Conservation (phyloP, 805 yeast species). For the Metschnikowia kunwiensis region DNA sequence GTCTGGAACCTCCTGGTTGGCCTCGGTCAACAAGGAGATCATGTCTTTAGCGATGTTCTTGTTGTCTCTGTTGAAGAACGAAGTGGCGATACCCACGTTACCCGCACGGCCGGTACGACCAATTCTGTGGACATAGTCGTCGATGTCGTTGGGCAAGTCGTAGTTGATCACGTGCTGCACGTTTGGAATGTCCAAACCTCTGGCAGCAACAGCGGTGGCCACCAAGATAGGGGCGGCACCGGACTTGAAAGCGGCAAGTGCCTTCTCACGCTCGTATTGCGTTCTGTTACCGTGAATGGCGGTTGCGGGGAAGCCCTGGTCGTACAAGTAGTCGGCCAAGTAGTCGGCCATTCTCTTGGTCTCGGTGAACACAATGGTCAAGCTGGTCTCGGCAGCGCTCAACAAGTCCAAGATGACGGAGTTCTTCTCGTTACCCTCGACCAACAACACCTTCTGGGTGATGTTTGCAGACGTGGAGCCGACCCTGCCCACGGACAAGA, state of each 20-base stretch:
- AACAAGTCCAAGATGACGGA: slow-evolving; percentile 83
- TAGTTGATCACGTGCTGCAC: slow-evolving; percentile 97
- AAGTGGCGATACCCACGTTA: slow-evolving; percentile 97
- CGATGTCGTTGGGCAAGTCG: slow-evolving; percentile 95
- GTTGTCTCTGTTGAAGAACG: slow-evolving; percentile 96
- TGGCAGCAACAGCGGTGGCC: slow-evolving; percentile 99
- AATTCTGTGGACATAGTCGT: slow-evolving; percentile 98
- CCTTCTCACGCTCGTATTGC: slow-evolving; percentile 96
- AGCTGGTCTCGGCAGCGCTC: slow-evolving; percentile 72
- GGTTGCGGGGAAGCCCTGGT: slow-evolving; percentile 91
- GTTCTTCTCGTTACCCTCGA: slow-evolving; percentile 91
- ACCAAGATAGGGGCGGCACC: slow-evolving; percentile 93
- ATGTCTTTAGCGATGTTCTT: slow-evolving; percentile 84
- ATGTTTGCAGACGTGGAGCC: slow-evolving; percentile 99
- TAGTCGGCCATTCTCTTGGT: slow-evolving; percentile 98
- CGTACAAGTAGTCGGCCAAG: slow-evolving; percentile 85
- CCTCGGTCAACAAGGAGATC: slow-evolving; percentile 83
- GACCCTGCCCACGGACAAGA: slow-evolving; percentile 97
- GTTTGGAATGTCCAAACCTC: slow-evolving; percentile 99
- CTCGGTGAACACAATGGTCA: slow-evolving; percentile 94
- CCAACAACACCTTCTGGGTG: slow-evolving; percentile 88
- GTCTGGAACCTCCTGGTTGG: slow-evolving; percentile 95
- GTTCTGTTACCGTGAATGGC: slow-evolving; percentile 99
- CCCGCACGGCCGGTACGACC: slow-evolving; percentile 99
- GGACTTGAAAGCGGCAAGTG: slow-evolving; percentile 86